phyloP scores from a whole-genome alignment of 495 filamentous ascomycete species.

The Penicillium malachiteum region DNA sequence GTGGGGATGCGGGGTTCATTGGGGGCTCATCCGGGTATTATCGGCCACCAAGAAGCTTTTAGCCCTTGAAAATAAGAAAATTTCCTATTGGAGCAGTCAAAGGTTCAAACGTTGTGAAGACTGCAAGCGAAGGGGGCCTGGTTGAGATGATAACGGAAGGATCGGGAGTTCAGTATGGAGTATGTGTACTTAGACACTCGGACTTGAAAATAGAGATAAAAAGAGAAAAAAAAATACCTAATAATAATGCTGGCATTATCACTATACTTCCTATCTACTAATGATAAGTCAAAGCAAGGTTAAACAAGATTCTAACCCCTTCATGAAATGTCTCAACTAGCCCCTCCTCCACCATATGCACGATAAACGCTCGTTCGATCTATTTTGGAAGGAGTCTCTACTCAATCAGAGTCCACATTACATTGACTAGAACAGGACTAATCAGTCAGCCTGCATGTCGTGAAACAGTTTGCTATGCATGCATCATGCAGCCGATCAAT shows the following conservation, averaged over 20 bases:
- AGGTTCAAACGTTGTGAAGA: background rate
- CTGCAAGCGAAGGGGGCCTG: background rate
- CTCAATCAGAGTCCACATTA: background rate
- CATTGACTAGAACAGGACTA: background rate
- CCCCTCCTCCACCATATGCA: background rate
- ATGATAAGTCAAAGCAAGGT: background rate
- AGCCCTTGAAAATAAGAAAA: background rate
- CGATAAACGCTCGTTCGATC: background rate
- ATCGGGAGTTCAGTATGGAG: background rate
- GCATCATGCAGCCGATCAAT: constrained; percentile 16
- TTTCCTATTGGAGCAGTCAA: background rate
- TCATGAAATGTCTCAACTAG: background rate
- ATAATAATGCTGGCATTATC: background rate
- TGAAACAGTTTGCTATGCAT: constrained; percentile 19
- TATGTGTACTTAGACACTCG: background rate
- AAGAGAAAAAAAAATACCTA: background rate
- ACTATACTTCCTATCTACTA: background rate
- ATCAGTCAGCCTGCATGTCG: constrained; percentile 17
- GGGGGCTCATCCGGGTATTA: background rate
- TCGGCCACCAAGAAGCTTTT: background rate
- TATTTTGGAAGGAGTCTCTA: constrained; percentile 3
- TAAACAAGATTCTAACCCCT: background rate
- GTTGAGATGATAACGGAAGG: background rate
- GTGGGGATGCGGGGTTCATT: constrained; percentile 6
- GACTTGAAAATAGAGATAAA: background rate